These are phyloP conservation scores for Solanum habrochaites DNA, from an alignment of 257 asterid genomes.

Conservation along the genomic window DNA sequence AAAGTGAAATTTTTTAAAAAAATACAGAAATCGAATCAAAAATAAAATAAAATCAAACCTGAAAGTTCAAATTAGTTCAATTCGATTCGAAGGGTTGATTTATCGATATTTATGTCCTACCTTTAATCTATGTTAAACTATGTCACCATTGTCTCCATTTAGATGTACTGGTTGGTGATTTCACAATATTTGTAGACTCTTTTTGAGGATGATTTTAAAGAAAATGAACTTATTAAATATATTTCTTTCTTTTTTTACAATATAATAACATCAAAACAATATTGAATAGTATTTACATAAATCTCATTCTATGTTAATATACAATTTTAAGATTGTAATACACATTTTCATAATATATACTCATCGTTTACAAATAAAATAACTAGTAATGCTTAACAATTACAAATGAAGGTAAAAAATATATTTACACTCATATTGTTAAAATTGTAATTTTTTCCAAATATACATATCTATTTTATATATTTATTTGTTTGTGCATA, in stretches of 20 bases:
- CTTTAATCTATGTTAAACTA: background rate
- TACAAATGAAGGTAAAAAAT: too few species aligned
- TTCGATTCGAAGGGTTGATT: too few species aligned
- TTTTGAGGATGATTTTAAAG: background rate
- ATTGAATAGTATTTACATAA: background rate
- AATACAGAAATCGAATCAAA: too few species aligned
- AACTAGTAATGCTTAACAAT: background rate
- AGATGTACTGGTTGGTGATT: background rate
- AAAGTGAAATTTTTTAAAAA: too few species aligned
- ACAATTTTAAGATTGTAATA: background rate
- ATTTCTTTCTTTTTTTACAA: background rate
- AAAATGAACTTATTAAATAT: too few species aligned
- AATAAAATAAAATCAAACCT: too few species aligned
- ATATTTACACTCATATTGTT: too few species aligned
- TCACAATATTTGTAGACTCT: background rate
- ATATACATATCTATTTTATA: too few species aligned
- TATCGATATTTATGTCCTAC: background rate
- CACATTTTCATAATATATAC: background rate
- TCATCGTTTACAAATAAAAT: background rate
- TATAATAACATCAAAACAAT: background rate
- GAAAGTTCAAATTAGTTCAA: too few species aligned
- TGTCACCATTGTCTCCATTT: background rate
- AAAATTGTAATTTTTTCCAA: too few species aligned
- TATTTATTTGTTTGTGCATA: too few species aligned
- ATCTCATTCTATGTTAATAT: background rate